These are phyloP conservation scores for Sarocladium kiliense DNA, from an alignment of 2,329 filamentous ascomycete genomes.

Conservation along the genomic window DNA sequence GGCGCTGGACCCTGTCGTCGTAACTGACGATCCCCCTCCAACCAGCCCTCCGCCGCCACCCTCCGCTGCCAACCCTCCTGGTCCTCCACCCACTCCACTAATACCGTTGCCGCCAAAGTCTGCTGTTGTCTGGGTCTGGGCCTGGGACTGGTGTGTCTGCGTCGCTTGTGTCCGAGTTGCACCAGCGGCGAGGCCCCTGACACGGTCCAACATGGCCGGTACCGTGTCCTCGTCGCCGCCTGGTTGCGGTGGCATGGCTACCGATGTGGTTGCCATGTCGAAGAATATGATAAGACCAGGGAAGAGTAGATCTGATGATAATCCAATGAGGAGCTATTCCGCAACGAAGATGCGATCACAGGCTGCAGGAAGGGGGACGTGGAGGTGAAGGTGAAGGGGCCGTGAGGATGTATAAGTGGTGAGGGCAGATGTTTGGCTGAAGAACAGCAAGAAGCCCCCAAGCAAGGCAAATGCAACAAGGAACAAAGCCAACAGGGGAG, in stretches of 20 bases:
- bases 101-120: background rate
- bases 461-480: no score
- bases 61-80: background rate
- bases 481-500: no score
- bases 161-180: conserved; percentile 2
- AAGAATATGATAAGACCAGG: background rate
- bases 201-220: conserved; percentile 19
- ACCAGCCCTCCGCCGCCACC: background rate
- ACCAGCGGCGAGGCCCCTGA: conserved; percentile 6
- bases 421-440: no score
- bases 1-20: conserved; percentile 4
- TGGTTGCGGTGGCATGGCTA: conserved; percentile 19
- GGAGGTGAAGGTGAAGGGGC: no score
- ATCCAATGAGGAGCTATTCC: no score
- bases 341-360: no score
- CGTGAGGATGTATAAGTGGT: no score
- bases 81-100: background rate
- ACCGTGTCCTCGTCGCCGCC: conserved; percentile 17
- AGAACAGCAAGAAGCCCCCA: no score
- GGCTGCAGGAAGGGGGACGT: no score
- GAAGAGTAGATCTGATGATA: background rate
- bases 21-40: conserved; percentile 6
- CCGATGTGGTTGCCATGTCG: conserved; percentile 20
- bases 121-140: background rate
- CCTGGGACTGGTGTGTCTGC: background rate